Percentiles rank a stretch among this genome's conserved stretches.
Evolutionary conservation across 305 asterid species (phyloP).

Genomic region (Solanum hybrid): DNA sequence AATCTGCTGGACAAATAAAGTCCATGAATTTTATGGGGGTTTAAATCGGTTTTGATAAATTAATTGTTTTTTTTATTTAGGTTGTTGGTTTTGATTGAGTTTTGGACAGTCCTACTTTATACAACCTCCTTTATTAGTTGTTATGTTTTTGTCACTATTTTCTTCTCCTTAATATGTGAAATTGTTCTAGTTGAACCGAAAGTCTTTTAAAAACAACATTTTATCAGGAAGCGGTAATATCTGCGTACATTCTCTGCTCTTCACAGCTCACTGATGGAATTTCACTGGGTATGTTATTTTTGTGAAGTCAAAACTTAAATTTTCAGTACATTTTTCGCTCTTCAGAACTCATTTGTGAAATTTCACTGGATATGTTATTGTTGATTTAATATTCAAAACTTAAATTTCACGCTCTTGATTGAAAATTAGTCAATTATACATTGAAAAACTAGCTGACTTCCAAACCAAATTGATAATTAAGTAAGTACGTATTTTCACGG

Average conservation of each 20-base stretch:
- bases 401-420: background rate
- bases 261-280: no score
- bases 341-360: fast-evolving
- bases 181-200: background rate
- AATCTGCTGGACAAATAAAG: no score
- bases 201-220: background rate
- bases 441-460: background rate
- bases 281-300: background rate
- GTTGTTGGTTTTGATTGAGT: background rate
- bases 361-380: fast-evolving
- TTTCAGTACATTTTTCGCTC: background rate
- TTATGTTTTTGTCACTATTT: background rate
- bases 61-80: no score
- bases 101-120: background rate
- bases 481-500: background rate
- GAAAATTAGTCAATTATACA: background rate
- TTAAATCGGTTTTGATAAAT: no score
- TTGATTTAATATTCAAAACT: background rate
- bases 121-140: background rate
- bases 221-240: background rate
- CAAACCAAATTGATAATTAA: background rate
- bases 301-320: background rate
- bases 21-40: background rate
- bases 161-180: background rate
- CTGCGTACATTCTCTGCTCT: fast-evolving